Percentiles rank a stretch among this genome's conserved stretches.
These are phyloP conservation scores for Ophiorrhiza pumila DNA, from an alignment of 257 asterid genomes.

Conservation along the genomic window DNA sequence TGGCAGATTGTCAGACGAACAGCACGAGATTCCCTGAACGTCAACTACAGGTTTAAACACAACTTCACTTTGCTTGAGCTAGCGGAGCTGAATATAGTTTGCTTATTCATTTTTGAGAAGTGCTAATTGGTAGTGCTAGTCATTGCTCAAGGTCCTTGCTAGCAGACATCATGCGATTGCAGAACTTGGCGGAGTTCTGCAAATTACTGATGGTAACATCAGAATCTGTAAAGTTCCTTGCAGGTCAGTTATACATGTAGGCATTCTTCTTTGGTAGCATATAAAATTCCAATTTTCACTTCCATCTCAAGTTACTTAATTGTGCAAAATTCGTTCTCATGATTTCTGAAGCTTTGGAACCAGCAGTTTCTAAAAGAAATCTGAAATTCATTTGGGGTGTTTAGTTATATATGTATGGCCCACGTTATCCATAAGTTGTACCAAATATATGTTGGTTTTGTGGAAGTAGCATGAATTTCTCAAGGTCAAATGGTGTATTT, in stretches of 20 bases:
- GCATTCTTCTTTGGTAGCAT: not conserved
- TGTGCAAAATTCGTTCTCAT: not conserved
- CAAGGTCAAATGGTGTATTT: not conserved
- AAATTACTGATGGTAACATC: slow-evolving; percentile 25
- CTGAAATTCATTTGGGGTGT: not conserved
- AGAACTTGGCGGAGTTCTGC: slow-evolving; percentile 32
- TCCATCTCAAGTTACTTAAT: slow-evolving; percentile 4
- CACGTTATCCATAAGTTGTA: not conserved
- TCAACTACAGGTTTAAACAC: slow-evolving; percentile 27
- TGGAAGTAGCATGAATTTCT: not conserved
- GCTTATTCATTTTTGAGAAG: not conserved
- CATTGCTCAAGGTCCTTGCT: slow-evolving; percentile 31
- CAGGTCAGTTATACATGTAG: slow-evolving; percentile 21
- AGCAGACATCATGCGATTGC: slow-evolving; percentile 28
- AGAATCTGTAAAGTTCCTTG: slow-evolving; percentile 24
- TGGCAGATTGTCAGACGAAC: slow-evolving; percentile 20
- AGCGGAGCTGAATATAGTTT: slow-evolving; percentile 2
- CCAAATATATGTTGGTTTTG: not conserved
- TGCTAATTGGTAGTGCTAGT: slow-evolving; percentile 12
- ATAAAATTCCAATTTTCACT: not conserved
- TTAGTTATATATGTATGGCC: not conserved
- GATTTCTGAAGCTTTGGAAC: not conserved
- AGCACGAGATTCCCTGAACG: slow-evolving; percentile 27
- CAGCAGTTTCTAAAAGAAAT: not conserved
- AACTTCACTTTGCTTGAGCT: not conserved